phyloP scores from a whole-genome alignment of 225 moss, liverwort and hornwort genomes.

The Bryum argenteum region DNA sequence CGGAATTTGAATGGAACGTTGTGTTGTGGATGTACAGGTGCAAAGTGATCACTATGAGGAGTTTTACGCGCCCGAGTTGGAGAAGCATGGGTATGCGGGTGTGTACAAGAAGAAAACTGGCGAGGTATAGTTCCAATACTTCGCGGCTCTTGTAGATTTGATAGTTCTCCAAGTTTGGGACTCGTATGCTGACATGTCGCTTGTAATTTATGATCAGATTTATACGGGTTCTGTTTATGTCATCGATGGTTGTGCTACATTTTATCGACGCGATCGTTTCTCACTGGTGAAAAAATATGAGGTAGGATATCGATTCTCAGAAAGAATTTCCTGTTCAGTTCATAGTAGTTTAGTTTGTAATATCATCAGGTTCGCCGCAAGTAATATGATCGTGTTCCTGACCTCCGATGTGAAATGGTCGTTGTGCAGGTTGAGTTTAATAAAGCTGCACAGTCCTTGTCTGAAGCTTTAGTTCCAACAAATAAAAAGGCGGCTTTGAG shows the following conservation, averaged over 20 bases:
- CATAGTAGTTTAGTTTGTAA: background rate
- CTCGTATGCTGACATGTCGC: constrained; percentile 16
- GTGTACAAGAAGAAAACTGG: constrained; percentile 78
- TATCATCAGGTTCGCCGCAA: background rate
- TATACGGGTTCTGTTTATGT: constrained; percentile 82
- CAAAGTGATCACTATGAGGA: constrained; percentile 94
- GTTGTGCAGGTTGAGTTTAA: constrained; percentile 85
- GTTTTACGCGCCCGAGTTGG: constrained; percentile 84
- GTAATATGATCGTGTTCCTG: background rate
- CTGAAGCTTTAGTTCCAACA: constrained; percentile 88
- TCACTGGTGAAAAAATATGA: constrained; percentile 95
- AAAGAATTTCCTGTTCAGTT: background rate
- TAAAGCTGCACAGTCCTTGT: constrained; percentile 94
- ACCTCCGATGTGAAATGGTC: background rate
- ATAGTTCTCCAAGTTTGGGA: constrained; percentile 6
- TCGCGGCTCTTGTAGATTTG: background rate
- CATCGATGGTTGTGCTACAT: constrained; percentile 97
- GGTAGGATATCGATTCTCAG: constrained; percentile 47
- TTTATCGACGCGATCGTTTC: constrained; percentile 86
- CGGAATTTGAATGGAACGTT: constrained; percentile 25
- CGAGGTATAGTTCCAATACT: constrained; percentile 27
- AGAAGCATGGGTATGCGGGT: constrained; percentile 88
- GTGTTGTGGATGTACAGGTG: constrained; percentile 56
- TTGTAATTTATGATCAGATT: constrained; percentile 51
- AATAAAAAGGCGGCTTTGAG: constrained; percentile 90